Conservation (phyloP, 805 yeast species). For the Sungouiozyma intestinalis region DNA sequence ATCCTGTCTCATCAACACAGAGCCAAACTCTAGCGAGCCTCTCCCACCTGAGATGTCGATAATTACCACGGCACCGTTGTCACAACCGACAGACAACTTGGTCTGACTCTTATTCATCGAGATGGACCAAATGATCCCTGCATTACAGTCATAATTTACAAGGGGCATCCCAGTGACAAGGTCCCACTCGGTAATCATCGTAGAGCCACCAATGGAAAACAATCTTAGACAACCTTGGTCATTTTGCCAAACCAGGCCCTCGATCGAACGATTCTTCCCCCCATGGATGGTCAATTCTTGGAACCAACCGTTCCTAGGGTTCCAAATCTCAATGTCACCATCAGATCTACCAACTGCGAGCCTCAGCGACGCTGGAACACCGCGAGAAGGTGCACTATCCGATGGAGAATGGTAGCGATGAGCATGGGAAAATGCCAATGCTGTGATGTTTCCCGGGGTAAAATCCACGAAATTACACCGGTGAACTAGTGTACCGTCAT, state of each 20-base stretch:
- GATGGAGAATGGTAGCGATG: background rate
- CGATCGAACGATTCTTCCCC: constrained; percentile 74
- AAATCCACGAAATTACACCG: constrained; percentile 88
- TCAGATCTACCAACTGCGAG: constrained; percentile 88
- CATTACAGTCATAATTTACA: constrained; percentile 75
- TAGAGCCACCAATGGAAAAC: constrained; percentile 91
- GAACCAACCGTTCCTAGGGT: constrained; percentile 72
- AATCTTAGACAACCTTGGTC: constrained; percentile 49
- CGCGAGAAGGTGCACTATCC: constrained; percentile 32
- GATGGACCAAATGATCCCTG: constrained; percentile 90
- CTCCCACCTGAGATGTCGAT: constrained; percentile 78
- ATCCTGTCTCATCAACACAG: constrained; percentile 72
- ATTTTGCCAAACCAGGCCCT: constrained; percentile 75
- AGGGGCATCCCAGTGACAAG: constrained; percentile 60
- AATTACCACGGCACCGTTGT: constrained; percentile 82
- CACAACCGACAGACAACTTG: constrained; percentile 83
- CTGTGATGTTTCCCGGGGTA: constrained; percentile 74
- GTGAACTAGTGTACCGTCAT: constrained; percentile 36
- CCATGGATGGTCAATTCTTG: constrained; percentile 70
- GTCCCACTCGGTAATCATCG: constrained; percentile 89
- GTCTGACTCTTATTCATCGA: constrained; percentile 51
- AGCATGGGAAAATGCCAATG: constrained; percentile 63
- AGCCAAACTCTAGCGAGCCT: constrained; percentile 70
- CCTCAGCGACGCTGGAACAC: constrained; percentile 47
- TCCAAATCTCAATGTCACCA: constrained; percentile 95